Base-by-base conservation (phyloP, 2,329 filamentous ascomycete genomes). In the Colletotrichum tamarilloi region DNA sequence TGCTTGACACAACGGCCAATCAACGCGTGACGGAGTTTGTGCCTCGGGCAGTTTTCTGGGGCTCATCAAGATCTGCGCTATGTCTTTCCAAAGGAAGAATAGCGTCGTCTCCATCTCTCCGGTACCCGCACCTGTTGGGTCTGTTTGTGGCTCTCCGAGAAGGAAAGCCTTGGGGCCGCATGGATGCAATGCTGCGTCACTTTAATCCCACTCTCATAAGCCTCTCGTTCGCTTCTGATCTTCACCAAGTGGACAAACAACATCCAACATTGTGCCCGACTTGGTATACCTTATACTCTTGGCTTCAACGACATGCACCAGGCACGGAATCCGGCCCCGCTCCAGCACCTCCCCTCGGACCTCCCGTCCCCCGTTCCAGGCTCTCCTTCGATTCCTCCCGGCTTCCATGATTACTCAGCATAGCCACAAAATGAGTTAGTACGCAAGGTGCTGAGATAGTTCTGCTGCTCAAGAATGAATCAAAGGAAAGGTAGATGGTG, bases 1-100 rank as follows among this genome's bases (percentile, higher is more conserved):
- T 46, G 38, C 16, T 63, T 30, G 16, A 28, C 19, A 14, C 1
- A 2, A 8, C n/a, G n/a, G 30, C 49, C 49, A 66, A 56, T 16
- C 8, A 35, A 14, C 2, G 49, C 26, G 32, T 56, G 26, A 56
- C 14, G 22, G 5, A 26, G 46, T 55, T 38, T 28, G 19, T 68
- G 69, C 69, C 65, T 68, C 57, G 68, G 68, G 57, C 64, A 72
- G 22, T 52, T 38, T 28, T 42, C 5, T 72, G 64, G 64, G 57
- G 58, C 64, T 49, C 6, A 49, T 49, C 42, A 49, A 49, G 42
- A 68, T 72, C 66, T 30, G 32, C 69, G 49, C 22, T 32, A 53
- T 7, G 1, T 0, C 1, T 9, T 59, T 0, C 66, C 53, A 8
- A 5, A 57, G 32, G 1, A 8, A 16, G 69, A 5, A 68, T 22